phyloP scores from a whole-genome alignment of 495 filamentous ascomycete species.

The Clohesyomyces aquaticus region DNA sequence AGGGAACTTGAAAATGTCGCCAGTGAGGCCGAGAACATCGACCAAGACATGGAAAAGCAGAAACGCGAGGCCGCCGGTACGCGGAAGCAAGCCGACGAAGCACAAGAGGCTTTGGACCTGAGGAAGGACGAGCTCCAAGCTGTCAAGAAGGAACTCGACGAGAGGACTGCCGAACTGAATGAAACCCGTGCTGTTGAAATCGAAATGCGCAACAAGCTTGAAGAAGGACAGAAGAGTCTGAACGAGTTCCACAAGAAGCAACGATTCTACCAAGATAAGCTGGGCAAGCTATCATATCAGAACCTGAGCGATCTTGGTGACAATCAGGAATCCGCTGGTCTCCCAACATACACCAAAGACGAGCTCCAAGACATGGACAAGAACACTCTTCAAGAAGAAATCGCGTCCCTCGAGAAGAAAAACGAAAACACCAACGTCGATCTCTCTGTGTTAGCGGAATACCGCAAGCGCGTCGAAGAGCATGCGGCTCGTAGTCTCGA shows the following conservation, averaged over 20 bases:
- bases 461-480: conserved; percentile 87
- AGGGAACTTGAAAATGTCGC: conserved; percentile 73
- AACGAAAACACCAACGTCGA: conserved; percentile 88
- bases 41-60: conserved; percentile 76
- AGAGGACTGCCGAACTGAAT: conserved; percentile 84
- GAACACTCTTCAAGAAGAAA: conserved; percentile 79
- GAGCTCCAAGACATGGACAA: conserved; percentile 94
- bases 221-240: conserved; percentile 91
- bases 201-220: conserved; percentile 96
- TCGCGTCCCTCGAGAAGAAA: conserved; percentile 89
- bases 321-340: conserved; percentile 55
- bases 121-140: conserved; percentile 80
- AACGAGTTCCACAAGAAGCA: conserved; percentile 83
- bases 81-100: conserved; percentile 77
- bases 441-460: conserved; percentile 87
- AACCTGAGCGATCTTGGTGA: conserved; percentile 60
- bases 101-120: conserved; percentile 73
- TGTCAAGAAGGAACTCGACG: conserved; percentile 83
- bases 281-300: conserved; percentile 76
- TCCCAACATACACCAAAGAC: conserved; percentile 84
- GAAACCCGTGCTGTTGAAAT: conserved; percentile 89
- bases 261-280: conserved; percentile 85
- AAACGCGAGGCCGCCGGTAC: conserved; percentile 71
- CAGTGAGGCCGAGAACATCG: conserved; percentile 72
- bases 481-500: conserved; percentile 80